Conservation (phyloP, 257 asterid genomes). For the Nicotiana otophora region DNA sequence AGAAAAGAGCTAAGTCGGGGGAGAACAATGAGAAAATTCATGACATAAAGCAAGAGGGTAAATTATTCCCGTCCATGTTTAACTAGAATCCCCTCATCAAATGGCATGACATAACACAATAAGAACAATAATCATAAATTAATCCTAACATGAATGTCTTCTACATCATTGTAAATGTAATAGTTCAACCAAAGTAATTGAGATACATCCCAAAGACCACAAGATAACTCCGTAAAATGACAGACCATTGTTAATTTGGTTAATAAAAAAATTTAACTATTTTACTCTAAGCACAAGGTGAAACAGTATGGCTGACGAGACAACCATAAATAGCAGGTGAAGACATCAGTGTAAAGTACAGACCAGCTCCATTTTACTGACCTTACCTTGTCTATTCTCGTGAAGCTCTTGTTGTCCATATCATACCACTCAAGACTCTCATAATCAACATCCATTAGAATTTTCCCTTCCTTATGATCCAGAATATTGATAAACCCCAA, state of each 20-base stretch:
- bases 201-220: neutral
- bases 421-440: conserved; percentile 49
- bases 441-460: conserved; percentile 42
- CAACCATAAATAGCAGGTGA: neutral
- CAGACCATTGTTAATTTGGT: too few relatives aligned
- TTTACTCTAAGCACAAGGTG: neutral
- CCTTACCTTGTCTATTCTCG: conserved; percentile 47
- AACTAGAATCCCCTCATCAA: neutral
- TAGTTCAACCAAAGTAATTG: neutral
- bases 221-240: neutral
- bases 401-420: conserved; percentile 37
- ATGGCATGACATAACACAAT: neutral
- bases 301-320: neutral
- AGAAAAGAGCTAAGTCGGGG: neutral
- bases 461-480: conserved; percentile 39
- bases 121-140: neutral
- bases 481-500: conserved; percentile 25
- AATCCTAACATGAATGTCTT: neutral
- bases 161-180: neutral
- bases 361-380: conserved; percentile 53
- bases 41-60: neutral
- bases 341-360: conserved; percentile 23
- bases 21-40: neutral
- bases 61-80: neutral
- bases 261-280: too few relatives aligned